A percentile compares a stretch with the other conserved stretches of the same genome.
These are phyloP conservation scores for Ophiostoma triangulosporum DNA, from an alignment of 2,329 filamentous ascomycete species.

Conservation along the genomic window DNA sequence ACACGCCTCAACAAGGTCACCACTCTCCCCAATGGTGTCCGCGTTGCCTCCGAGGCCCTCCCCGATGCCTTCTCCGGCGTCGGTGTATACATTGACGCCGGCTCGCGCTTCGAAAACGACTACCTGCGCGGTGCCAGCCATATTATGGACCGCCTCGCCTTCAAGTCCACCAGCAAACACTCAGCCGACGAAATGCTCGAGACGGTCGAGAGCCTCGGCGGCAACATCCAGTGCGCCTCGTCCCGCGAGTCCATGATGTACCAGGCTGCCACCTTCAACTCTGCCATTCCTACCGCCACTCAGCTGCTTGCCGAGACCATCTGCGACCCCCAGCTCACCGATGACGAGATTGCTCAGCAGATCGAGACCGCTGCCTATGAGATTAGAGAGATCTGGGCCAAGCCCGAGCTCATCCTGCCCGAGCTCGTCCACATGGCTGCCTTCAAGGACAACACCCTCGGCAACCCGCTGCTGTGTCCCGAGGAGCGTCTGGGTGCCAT, in stretches of 20 bases:
- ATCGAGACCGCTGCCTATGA: conserved; percentile 88
- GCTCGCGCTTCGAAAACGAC: conserved; percentile 83
- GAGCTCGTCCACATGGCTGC: conserved; percentile 92
- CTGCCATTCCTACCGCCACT: conserved; percentile 68
- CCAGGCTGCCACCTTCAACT: conserved; percentile 95
- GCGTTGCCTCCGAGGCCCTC: conserved; percentile 86
- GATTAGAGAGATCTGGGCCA: conserved; percentile 94
- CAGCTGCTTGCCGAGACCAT: conserved; percentile 88
- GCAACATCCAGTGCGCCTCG: conserved; percentile 93
- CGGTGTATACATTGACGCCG: conserved; percentile 89
- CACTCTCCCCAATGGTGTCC: conserved; percentile 79
- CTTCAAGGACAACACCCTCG: conserved; percentile 90
- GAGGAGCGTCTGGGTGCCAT: conserved; percentile 68
- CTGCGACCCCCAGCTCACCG: conserved; percentile 68
- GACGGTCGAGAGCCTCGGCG: conserved; percentile 73
- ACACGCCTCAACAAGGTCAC: conserved; percentile 79
- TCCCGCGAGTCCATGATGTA: conserved; percentile 97
- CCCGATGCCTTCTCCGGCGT: conserved; percentile 91
- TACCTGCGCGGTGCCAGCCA: conserved; percentile 82
- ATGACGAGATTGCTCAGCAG: conserved; percentile 76
- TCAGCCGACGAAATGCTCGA: conserved; percentile 78
- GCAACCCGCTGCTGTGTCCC: conserved; percentile 85
- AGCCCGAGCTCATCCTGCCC: conserved; percentile 88
- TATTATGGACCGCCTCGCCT: conserved; percentile 88
- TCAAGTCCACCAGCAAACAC: conserved; percentile 68